Base-by-base conservation (phyloP, 495 filamentous ascomycete species). In the Cercophora newfieldiana region DNA sequence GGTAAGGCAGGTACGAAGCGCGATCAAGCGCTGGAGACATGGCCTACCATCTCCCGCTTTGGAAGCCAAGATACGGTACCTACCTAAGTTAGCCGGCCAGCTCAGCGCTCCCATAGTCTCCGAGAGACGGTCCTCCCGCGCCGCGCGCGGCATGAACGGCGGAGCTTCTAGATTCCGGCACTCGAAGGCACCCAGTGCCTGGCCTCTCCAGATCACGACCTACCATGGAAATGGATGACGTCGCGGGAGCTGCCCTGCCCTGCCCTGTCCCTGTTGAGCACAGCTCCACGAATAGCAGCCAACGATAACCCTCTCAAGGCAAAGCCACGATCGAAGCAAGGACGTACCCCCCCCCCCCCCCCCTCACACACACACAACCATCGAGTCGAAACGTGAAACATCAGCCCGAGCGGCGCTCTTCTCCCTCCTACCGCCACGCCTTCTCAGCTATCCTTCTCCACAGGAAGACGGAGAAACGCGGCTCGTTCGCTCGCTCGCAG, bases 381-480 rank as follows among this genome's bases (percentile, higher is more conserved):
- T 29, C 18, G 8, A 29, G 14, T 58, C 30, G 51, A 65, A 65
- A 70, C 61, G 31, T 65, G 68, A 70, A 70, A 70, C 68, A 67
- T 69, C 67, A 56, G 58, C 57, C 61, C 66, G 29, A 25, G 10
- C 25, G 26, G 44, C 47, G 18, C 37, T 2, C 55, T 22, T 14
- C 21, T 8, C 28, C 26, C 44, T 53, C 47, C 44, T 61, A 21
- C 44, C 44, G 16, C 16, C 7, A 7, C 10, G 19, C n/a, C n/a
- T n/a, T 53, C 7, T 6, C 3, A 26, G 51, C 3, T 28, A 55
- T 8, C 14, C 22, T 14, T n/a, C 21, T n/a, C 19, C 51, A 24
- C 22, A 12, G 51, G 25, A 28, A 12, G 51, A 55, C 6, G 22
- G 51, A 26, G 22, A 16, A 22, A 55, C 26, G 51, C 51, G 26